Conservation (phyloP, 2,329 filamentous ascomycete genomes). For the Alternaria sp. region DNA sequence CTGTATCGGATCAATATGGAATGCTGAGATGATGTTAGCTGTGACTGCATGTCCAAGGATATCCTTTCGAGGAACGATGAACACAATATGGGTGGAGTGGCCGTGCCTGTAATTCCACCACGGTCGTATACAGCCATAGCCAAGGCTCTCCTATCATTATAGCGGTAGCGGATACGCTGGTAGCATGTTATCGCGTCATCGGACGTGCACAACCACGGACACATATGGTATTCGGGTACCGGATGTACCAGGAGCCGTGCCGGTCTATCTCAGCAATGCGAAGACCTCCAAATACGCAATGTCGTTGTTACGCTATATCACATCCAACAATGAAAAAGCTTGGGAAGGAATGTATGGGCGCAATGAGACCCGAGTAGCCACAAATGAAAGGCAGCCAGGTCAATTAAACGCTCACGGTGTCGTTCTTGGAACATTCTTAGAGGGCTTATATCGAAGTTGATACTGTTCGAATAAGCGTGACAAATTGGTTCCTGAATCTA, state of each 20-base stretch:
- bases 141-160: neutral
- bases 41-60: neutral
- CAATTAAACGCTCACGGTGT: constrained; percentile 49
- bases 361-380: constrained; percentile 51
- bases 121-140: neutral
- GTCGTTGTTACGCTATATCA: neutral
- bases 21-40: neutral
- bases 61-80: neutral
- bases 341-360: constrained; percentile 39
- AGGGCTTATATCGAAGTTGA: constrained; percentile 50
- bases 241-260: neutral
- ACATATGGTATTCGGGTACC: neutral
- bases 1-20: neutral
- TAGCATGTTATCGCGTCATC: neutral
- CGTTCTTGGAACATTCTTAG: constrained; percentile 52
- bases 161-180: neutral
- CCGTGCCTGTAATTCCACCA: neutral
- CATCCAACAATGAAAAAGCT: neutral
- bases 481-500: constrained; percentile 48
- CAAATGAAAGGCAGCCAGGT: constrained; percentile 42
- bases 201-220: neutral
- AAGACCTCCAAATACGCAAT: neutral
- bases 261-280: neutral
- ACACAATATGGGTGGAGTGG: neutral
- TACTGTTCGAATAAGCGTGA: constrained; percentile 50